Percentiles rank a stretch among this genome's conserved stretches.
phyloP scores from a whole-genome alignment of 2,329 filamentous ascomycete genomes.

The Diaporthe destruens region DNA sequence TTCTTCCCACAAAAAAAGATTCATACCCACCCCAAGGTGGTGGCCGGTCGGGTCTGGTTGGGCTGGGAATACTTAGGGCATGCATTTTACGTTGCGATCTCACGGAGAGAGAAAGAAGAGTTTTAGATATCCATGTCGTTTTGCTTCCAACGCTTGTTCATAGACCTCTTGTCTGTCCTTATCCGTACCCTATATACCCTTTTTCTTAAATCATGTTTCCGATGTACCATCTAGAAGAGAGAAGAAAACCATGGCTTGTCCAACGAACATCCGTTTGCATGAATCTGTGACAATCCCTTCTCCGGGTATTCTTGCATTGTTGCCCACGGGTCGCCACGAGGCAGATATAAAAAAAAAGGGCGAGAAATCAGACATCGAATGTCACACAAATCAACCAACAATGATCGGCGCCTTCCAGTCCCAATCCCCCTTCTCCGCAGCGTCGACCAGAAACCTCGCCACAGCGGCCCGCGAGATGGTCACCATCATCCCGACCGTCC shows the following conservation, averaged over 20 bases:
- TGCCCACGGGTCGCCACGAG: neutral
- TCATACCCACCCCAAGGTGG: conserved; percentile 36
- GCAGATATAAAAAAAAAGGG: neutral
- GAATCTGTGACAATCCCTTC: neutral
- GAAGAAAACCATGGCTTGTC: neutral
- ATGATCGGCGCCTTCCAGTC: conserved; percentile 44
- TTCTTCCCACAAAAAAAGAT: conserved; percentile 20
- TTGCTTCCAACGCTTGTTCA: conserved; percentile 8
- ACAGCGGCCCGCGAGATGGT: conserved; percentile 49
- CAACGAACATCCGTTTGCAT: neutral
- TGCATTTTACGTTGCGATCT: neutral
- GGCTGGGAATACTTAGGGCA: conserved; percentile 11
- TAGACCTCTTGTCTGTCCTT: conserved; percentile 36
- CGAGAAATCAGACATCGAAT: neutral
- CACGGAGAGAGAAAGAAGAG: neutral
- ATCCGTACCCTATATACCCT: conserved; percentile 33
- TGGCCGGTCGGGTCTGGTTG: conserved; percentile 29
- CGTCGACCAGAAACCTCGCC: conserved; percentile 55
- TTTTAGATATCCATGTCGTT: conserved; percentile 22
- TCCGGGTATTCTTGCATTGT: neutral
- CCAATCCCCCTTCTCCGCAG: conserved; percentile 50
- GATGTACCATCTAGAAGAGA: conserved; percentile 9
- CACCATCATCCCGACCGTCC: conserved; percentile 52
- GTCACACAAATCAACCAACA: conserved; percentile 10
- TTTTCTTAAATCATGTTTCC: neutral